Evolutionary conservation across 768 basidiomycete genomes (phyloP).

Genomic region (Tephrocybe sp.): DNA sequence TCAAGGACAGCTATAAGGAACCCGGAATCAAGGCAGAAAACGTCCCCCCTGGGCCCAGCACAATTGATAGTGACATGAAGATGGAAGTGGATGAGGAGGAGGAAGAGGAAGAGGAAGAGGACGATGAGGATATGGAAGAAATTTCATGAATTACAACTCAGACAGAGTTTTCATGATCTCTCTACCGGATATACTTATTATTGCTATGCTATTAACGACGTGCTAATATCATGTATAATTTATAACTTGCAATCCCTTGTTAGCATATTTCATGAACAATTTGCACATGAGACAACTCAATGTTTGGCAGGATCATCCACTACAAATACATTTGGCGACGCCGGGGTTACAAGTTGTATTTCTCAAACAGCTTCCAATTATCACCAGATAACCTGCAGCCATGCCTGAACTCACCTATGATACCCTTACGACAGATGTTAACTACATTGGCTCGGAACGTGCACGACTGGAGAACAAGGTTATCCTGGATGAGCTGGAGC

Average conservation of each 20-base stretch:
- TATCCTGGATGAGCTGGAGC: conserved; percentile 92
- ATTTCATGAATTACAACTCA: conserved; percentile 41
- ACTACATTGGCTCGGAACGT: conserved; percentile 69
- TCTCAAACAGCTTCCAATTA: not conserved
- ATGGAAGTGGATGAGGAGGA: conserved; percentile 62
- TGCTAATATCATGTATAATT: too few relatives aligned
- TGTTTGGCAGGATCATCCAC: too few relatives aligned
- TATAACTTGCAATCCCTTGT: too few relatives aligned
- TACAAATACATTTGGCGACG: not conserved
- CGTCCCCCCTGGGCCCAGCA: conserved; percentile 35
- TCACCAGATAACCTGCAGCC: conserved; percentile 11
- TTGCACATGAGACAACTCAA: too few relatives aligned
- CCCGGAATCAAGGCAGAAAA: conserved; percentile 51
- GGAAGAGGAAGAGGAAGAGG: conserved; percentile 57
- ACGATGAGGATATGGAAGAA: conserved; percentile 72
- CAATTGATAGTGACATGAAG: conserved; percentile 32
- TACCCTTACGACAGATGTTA: conserved; percentile 74
- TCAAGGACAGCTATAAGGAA: conserved; percentile 70
- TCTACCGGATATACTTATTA: too few relatives aligned
- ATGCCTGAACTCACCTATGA: conserved; percentile 81
- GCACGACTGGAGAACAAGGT: conserved; percentile 81
- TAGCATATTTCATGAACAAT: too few relatives aligned
- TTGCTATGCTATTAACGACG: too few relatives aligned
- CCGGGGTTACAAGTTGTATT: not conserved
- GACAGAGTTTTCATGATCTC: too few relatives aligned